Evolutionary conservation across 1,139 yeast genomes (phyloP), one percentile per base, ranked within the genome.

Genomic region (Candida buenavistaensis): DNA sequence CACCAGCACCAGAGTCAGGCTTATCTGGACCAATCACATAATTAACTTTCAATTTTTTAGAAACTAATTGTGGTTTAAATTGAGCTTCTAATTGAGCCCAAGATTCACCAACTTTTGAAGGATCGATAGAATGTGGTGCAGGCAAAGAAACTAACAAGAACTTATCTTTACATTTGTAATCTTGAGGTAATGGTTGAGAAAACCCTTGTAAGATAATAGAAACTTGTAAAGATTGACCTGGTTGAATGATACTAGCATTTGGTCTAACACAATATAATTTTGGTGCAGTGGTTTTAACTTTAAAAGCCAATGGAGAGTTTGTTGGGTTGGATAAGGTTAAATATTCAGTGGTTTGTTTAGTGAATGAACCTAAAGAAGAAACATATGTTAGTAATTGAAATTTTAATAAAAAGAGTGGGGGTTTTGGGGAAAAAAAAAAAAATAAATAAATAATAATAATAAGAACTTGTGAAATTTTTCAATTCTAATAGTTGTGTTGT

Each of bases 201-300:
- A 84, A 72, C 8, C 96, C 96, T 59, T 90, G 90, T 45, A 89
- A 80, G 51, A 88, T 87, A 48, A 92, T 84, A 33, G 90, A 78
- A 34, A 92, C 86, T 40, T 83, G 79, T 36, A 81, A 68, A 9
- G 81, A 62, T 44, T 78, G 77, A 25, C 95, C 94, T 10, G 97
- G 92, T 26, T 70, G 73, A 38, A 92, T 72, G 26, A 83, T 64
- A 17, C 95, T 79, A 38, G 97, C 94, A 60, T 90, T 92, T 41
- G 98, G 98, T 64, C 96, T 82, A 37, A 92, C 97, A 62, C 96
- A 87, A 69, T 90, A 87, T 59, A 88, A 74, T 61, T 87, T 90
- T 40, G 99, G 99, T 10, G 97, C 97, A 7, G 99, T 92, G 32
- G 99, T 92, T 66, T 92, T 94, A 55, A 94, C 97, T 69, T 94